Conservation (phyloP, 139 green algal genomes). For the Zygnema cylindricum region DNA sequence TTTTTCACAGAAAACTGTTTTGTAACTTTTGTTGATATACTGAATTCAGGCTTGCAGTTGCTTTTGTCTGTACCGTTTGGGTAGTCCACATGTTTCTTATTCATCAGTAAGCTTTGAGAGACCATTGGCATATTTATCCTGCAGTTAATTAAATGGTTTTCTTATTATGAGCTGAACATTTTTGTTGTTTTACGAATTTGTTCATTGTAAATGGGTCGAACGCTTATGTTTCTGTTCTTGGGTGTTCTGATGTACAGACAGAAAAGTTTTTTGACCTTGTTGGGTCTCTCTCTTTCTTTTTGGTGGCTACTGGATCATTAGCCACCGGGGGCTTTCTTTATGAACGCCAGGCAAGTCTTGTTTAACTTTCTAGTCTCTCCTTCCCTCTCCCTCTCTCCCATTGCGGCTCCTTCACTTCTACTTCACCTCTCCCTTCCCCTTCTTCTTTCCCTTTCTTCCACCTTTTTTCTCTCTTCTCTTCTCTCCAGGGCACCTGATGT, state of each 20-base stretch:
- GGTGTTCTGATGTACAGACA: background rate
- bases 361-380: too few species aligned
- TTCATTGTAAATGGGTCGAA: too few species aligned
- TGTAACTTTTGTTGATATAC: background rate
- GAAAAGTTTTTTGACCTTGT: conserved; percentile 42
- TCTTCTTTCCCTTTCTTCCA: too few species aligned
- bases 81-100: background rate
- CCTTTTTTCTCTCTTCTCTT: too few species aligned
- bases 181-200: too few species aligned
- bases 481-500: too few species aligned
- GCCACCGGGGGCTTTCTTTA: background rate
- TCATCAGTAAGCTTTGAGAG: background rate
- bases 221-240: background rate
- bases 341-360: background rate
- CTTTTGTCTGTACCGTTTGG: background rate
- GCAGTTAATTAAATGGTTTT: background rate
- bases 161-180: too few species aligned
- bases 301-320: conserved; percentile 20
- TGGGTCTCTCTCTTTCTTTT: conserved; percentile 25
- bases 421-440: too few species aligned
- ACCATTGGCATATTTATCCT: background rate
- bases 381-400: too few species aligned
- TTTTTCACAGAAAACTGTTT: background rate
- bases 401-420: too few species aligned
- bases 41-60: background rate